Conservation (phyloP, 1,284 basidiomycete genomes). For the Lignosus rhinocerotis region DNA sequence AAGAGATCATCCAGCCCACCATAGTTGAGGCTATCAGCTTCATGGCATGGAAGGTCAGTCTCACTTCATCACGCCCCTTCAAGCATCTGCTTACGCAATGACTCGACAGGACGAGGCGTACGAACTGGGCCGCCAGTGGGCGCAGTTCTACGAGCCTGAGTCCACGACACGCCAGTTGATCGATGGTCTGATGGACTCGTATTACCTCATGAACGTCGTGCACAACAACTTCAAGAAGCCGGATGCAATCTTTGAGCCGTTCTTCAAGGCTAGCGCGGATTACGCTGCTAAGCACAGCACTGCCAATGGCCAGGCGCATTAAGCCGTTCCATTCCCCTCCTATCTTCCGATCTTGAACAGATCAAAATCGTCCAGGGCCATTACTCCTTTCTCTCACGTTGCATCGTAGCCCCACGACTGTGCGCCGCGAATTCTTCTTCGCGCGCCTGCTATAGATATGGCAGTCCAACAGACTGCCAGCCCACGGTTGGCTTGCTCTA, state of each 20-base stretch:
- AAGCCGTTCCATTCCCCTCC: neutral
- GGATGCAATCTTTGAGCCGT: slow-evolving; percentile 85
- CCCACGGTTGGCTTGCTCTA: slow-evolving; percentile 30
- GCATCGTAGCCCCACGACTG: neutral
- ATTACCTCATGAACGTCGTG: slow-evolving; percentile 94
- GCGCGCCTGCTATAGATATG: slow-evolving; percentile 6
- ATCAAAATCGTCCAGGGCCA: neutral
- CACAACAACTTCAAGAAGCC: slow-evolving; percentile 94
- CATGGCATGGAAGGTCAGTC: slow-evolving; percentile 91
- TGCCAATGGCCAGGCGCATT: slow-evolving; percentile 21
- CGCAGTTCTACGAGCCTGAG: slow-evolving; percentile 80
- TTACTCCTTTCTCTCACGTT: neutral
- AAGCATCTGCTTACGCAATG: neutral
- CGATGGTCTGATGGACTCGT: slow-evolving; percentile 75
- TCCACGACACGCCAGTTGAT: slow-evolving; percentile 81
- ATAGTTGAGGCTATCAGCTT: slow-evolving; percentile 97
- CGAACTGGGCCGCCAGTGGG: slow-evolving; percentile 95
- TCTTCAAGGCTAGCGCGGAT: slow-evolving; percentile 73
- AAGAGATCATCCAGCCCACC: slow-evolving; percentile 97
- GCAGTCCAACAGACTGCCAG: slow-evolving; percentile 18
- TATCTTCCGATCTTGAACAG: neutral
- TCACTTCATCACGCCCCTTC: neutral
- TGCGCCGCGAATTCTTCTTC: neutral
- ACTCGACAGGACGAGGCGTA: slow-evolving; percentile 87
- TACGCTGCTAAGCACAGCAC: slow-evolving; percentile 43